phyloP scores from a whole-genome alignment of 176 grass and related monocot species.

The Carex myosuroides region DNA sequence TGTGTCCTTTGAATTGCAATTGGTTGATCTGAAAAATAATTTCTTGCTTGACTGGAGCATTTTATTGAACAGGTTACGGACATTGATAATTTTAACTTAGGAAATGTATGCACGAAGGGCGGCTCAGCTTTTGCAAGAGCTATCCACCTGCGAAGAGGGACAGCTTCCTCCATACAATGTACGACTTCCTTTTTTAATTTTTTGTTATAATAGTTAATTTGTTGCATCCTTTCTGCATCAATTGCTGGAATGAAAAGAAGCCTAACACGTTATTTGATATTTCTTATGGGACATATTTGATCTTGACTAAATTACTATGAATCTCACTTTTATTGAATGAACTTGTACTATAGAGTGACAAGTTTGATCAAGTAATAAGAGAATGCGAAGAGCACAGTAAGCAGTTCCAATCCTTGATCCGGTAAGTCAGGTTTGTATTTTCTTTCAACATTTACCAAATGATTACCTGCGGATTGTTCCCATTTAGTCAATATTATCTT shows the following conservation, averaged over 20 bases:
- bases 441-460: conserved; percentile 1
- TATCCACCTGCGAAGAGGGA: conserved; percentile 62
- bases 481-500: conserved; percentile 2
- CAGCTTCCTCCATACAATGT: conserved; percentile 63
- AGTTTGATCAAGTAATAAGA: conserved; percentile 80
- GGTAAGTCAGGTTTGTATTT: conserved; percentile 31
- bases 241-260: not conserved
- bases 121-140: conserved; percentile 61
- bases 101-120: conserved; percentile 73
- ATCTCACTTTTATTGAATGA: not conserved
- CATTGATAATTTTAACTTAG: conserved; percentile 5
- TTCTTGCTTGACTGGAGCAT: not conserved
- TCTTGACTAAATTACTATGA: not conserved
- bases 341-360: conserved; percentile 42
- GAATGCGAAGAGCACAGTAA: conserved; percentile 80
- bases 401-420: conserved; percentile 77
- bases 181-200: not conserved
- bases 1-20: not conserved
- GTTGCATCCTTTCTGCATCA: not conserved
- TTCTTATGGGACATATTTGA: not conserved
- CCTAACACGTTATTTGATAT: not conserved
- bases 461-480: not conserved
- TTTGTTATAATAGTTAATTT: conserved; percentile 8
- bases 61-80: conserved; percentile 29
- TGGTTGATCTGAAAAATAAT: not conserved